These are phyloP conservation scores for Cryoendolithus antarcticus DNA, from an alignment of 2,329 filamentous ascomycete genomes.

Conservation along the genomic window DNA sequence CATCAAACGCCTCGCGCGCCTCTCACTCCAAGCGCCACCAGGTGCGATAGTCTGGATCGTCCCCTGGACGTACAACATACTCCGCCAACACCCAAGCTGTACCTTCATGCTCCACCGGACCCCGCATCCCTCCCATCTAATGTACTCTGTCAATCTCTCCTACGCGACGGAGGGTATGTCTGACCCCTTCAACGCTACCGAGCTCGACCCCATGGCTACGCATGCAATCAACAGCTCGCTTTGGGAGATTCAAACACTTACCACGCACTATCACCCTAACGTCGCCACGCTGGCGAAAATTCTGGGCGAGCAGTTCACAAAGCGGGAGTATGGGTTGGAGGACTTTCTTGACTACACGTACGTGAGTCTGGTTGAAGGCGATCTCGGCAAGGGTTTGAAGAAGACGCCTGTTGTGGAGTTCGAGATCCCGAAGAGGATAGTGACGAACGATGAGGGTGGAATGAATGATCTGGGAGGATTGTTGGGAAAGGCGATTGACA, in stretches of 20 bases:
- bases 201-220: slow-evolving; percentile 74
- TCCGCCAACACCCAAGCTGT: slow-evolving; percentile 78
- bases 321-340: slow-evolving; percentile 86
- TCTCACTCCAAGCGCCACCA: slow-evolving; percentile 79
- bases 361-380: slow-evolving; percentile 69
- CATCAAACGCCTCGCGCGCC: slow-evolving; percentile 77
- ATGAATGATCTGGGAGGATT: slow-evolving; percentile 16
- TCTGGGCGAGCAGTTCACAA: slow-evolving; percentile 92
- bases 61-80: slow-evolving; percentile 89
- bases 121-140: slow-evolving; percentile 20
- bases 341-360: slow-evolving; percentile 96
- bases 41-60: slow-evolving; percentile 78
- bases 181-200: slow-evolving; percentile 67
- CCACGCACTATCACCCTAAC: slow-evolving; percentile 92
- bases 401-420: slow-evolving; percentile 84
- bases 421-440: slow-evolving; percentile 80
- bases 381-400: slow-evolving; percentile 71
- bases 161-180: slow-evolving; percentile 46
- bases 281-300: slow-evolving; percentile 90
- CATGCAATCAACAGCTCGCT: slow-evolving; percentile 80
- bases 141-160: slow-evolving; percentile 14
- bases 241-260: slow-evolving; percentile 87
- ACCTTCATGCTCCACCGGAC: slow-evolving; percentile 91
- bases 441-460: slow-evolving; percentile 31
- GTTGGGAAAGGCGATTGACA: slow-evolving; percentile 14